These are phyloP conservation scores for Talinum fruticosum DNA, from an alignment of 148 eudicot species.

Conservation along the genomic window DNA sequence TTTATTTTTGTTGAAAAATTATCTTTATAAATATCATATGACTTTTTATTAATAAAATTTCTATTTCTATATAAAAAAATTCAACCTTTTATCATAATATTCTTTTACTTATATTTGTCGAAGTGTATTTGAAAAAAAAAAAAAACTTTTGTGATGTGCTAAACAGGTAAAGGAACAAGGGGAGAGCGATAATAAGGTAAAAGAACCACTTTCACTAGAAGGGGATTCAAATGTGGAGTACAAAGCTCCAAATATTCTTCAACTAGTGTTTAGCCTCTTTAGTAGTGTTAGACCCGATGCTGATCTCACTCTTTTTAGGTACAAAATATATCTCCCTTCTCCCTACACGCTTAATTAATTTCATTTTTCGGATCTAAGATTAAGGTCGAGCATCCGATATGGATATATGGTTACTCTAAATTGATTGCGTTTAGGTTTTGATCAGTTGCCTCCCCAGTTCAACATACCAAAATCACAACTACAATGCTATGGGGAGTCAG, in stretches of 20 bases:
- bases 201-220: conserved; percentile 51
- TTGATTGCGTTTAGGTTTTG: not conserved
- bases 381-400: not conserved
- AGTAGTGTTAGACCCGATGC: conserved; percentile 56
- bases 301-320: conserved; percentile 70
- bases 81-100: too few species aligned
- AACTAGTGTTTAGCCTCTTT: conserved; percentile 55
- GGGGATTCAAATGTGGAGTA: conserved; percentile 32
- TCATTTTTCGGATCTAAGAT: too few species aligned
- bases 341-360: too few species aligned
- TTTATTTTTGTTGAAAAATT: too few species aligned
- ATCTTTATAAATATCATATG: too few species aligned
- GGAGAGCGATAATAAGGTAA: not conserved
- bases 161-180: conserved; percentile 14
- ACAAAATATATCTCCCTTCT: not conserved
- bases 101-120: too few species aligned
- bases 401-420: too few species aligned
- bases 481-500: conserved; percentile 74
- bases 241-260: conserved; percentile 55
- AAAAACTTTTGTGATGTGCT: not conserved
- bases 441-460: conserved; percentile 71
- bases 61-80: too few species aligned
- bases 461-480: conserved; percentile 84
- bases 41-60: too few species aligned
- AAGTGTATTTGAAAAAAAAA: too few species aligned